Base-by-base conservation (phyloP, 1,284 basidiomycete species). In the Phlebopus sp. region DNA sequence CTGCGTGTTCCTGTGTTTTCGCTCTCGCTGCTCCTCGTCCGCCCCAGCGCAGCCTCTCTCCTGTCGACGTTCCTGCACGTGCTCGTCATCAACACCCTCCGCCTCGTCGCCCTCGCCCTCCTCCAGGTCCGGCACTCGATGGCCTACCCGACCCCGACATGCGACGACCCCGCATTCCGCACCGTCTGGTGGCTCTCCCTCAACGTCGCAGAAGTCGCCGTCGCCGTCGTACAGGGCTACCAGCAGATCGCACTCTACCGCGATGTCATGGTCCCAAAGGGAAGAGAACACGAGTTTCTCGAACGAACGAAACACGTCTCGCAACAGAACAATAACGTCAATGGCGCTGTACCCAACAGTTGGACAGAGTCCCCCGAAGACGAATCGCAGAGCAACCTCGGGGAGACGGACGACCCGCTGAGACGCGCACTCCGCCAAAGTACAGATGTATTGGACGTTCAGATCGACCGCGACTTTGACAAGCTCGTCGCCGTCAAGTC, bases 141-240 rank as follows among this genome's bases (percentile, higher is more conserved):
- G 62, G 64, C 66, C 21, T 64, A 59, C 51, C 58, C 69, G 44
- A 62, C 61, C 27, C 75, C 82, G 29, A 81, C 74, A 8, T 83
- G 76, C 68, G 69, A 65, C 43, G 81, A 86, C 55, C 64, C 71
- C 1, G 76, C 78, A 2, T 90, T 90, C 67, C 62, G 67, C 17
- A 73, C 78, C 19, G 78, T 84, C 5, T 89, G 87, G 86, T 87
- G 83, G 81, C 65, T 86, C 23, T 82, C 82, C 2, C 69, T 90
- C 78, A 82, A 82, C 13, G 66, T 76, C 5, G 81, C 81, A 6
- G 87, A 88, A 55, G 80, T 81, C 5, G 56, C 75, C 15, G 78
- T 80, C 2, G 78, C 79, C 10, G 72, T 88, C 44, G 68, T 70
- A 43, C 86, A 89, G 60, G 85, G 84, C 3, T 90, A 87, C 59